Conservation (phyloP, 2,329 filamentous ascomycete genomes). For the Penicillium sp. region DNA sequence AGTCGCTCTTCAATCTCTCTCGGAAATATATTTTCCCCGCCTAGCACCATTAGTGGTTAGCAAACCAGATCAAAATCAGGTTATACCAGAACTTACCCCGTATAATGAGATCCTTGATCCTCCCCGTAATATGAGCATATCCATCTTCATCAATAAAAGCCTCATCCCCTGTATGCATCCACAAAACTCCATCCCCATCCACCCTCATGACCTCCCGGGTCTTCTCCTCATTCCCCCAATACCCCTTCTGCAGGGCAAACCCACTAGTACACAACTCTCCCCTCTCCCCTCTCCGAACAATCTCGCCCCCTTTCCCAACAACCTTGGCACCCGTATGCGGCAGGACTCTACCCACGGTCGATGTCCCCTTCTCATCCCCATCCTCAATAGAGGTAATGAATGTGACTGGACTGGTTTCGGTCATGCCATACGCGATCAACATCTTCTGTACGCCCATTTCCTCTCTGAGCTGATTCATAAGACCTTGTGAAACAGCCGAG, state of each 20-base stretch:
- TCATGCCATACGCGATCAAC: conserved; percentile 93
- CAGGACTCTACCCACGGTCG: conserved; percentile 68
- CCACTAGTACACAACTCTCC: conserved; percentile 73
- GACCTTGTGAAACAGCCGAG: conserved; percentile 68
- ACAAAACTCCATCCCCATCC: conserved; percentile 54
- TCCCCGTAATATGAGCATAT: conserved; percentile 67
- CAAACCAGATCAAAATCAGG: no score
- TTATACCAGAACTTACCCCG: conserved; percentile 41
- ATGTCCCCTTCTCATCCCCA: conserved; percentile 64
- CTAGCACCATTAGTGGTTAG: no score
- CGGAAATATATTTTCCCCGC: conserved; percentile 62
- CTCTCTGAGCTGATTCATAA: conserved; percentile 62
- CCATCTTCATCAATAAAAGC: conserved; percentile 52
- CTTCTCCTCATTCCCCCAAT: conserved; percentile 30
- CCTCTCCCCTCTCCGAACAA: conserved; percentile 44
- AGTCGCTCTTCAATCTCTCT: conserved; percentile 69
- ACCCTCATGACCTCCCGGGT: conserved; percentile 66
- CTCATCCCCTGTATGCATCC: conserved; percentile 62
- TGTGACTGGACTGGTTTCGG: conserved; percentile 67
- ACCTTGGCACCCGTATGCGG: conserved; percentile 76
- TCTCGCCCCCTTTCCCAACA: no score
- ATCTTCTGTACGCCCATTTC: conserved; percentile 71
- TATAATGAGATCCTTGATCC: conserved; percentile 76
- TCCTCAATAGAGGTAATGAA: conserved; percentile 75
- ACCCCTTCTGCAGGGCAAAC: conserved; percentile 61